Percentiles rank a stretch among this genome's conserved stretches.
These are phyloP conservation scores for Wickerhamiella shivajii DNA, from an alignment of 805 yeast species.

Conservation along the genomic window DNA sequence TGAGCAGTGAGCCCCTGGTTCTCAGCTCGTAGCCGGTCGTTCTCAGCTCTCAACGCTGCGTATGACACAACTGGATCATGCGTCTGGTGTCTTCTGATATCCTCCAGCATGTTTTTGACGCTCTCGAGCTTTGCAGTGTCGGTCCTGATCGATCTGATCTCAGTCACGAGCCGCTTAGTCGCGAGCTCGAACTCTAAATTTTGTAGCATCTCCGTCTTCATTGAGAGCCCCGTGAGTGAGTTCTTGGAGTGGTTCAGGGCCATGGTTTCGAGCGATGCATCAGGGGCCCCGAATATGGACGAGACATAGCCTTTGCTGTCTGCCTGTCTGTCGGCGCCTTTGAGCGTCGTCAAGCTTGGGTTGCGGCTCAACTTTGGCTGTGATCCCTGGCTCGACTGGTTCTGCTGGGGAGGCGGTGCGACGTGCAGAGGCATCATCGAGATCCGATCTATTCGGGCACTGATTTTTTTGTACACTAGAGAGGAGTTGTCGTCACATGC, in stretches of 20 bases:
- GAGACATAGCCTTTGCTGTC: background rate
- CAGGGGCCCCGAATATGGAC: conserved; percentile 25
- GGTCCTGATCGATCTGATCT: conserved; percentile 23
- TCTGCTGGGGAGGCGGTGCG: conserved; percentile 1
- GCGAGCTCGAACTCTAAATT: conserved; percentile 24
- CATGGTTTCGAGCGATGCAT: conserved; percentile 23
- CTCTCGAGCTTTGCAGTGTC: conserved; percentile 24
- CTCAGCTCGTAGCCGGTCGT: conserved; percentile 18
- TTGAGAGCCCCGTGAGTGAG: conserved; percentile 24
- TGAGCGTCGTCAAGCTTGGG: conserved; percentile 6
- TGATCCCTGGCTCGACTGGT: background rate
- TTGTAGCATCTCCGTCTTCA: conserved; percentile 21
- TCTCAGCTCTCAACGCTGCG: conserved; percentile 19
- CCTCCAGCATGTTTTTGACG: conserved; percentile 20
- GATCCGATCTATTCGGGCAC: conserved; percentile 67
- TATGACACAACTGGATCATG: conserved; percentile 20
- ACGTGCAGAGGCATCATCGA: conserved; percentile 36
- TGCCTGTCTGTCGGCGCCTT: conserved; percentile 2
- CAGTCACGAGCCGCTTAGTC: conserved; percentile 22
- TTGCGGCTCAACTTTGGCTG: conserved; percentile 3
- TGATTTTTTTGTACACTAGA: conserved; percentile 70
- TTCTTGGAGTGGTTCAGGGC: conserved; percentile 24
- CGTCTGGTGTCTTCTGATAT: conserved; percentile 19
- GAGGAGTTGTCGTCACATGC: conserved; percentile 30
- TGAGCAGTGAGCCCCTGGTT: conserved; percentile 7